Evolutionary conservation across 352 stramenopile genomes (phyloP).

Genomic region (Nothophytophthora sp.): DNA sequence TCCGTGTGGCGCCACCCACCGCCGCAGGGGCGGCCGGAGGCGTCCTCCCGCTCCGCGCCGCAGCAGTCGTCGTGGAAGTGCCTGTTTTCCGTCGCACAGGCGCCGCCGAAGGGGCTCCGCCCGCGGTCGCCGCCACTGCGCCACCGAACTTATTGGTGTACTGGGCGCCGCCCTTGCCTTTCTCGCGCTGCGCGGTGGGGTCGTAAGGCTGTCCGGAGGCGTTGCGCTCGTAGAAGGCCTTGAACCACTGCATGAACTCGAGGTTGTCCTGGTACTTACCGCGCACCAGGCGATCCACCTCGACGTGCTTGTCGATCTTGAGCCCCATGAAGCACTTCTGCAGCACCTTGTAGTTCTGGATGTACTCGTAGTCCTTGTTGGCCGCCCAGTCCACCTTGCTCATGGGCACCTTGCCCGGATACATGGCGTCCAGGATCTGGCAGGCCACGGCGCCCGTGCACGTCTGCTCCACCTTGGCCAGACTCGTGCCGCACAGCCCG

Average conservation of each 20-base stretch:
- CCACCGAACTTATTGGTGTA: slow-evolving; percentile 76
- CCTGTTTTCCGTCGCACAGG: slow-evolving; percentile 48
- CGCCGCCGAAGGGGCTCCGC: slow-evolving; percentile 12
- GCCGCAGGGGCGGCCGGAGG: slow-evolving; percentile 46
- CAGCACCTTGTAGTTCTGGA: slow-evolving; percentile 99
- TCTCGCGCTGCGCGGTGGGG: slow-evolving; percentile 88
- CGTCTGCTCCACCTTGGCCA: slow-evolving; percentile 98
- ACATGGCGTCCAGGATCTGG: slow-evolving; percentile 97
- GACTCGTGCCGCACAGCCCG: slow-evolving; percentile 90
- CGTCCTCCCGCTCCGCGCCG: slow-evolving; percentile 31
- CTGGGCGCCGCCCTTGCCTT: slow-evolving; percentile 92
- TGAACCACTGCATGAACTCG: slow-evolving; percentile 99
- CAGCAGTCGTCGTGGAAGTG: slow-evolving; percentile 19
- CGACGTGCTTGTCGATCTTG: slow-evolving; percentile 96
- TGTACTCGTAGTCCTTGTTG: slow-evolving; percentile 98
- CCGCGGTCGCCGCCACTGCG: slow-evolving; percentile 1
- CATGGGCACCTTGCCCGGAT: slow-evolving; percentile 96
- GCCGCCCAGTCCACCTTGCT: slow-evolving; percentile 97
- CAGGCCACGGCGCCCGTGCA: slow-evolving; percentile 96
- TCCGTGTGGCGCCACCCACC: slow-evolving; percentile 10
- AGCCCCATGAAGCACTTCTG: slow-evolving; percentile 97
- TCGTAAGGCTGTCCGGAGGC: slow-evolving; percentile 93
- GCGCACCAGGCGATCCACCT: slow-evolving; percentile 97
- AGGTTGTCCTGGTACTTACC: slow-evolving; percentile 99
- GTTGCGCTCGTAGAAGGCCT: slow-evolving; percentile 92